phyloP scores from a whole-genome alignment of 306 rosid species.

The Cyamopsis tetragonoloba region DNA sequence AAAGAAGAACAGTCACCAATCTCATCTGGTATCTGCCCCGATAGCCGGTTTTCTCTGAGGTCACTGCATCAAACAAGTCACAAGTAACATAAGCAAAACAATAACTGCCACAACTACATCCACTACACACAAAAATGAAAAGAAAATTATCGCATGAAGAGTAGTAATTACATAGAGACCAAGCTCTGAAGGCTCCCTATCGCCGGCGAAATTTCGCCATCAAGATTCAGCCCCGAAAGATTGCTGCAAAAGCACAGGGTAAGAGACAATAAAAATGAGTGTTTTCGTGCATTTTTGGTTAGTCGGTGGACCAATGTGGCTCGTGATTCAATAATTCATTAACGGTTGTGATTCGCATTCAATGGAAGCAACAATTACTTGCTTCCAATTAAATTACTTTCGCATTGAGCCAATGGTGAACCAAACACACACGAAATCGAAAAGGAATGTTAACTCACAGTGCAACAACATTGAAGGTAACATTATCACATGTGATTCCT shows the following conservation, averaged over 20 bases:
- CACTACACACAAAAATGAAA: background rate
- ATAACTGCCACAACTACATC: background rate
- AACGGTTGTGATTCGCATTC: no score
- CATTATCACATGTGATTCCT: constrained; percentile 86
- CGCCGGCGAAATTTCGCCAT: constrained; percentile 89
- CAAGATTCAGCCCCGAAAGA: constrained; percentile 81
- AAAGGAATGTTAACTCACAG: constrained; percentile 76
- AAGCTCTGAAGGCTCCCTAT: constrained; percentile 74
- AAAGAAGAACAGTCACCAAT: constrained; percentile 90
- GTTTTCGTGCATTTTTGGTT: no score
- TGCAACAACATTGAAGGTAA: constrained; percentile 71
- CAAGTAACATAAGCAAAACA: background rate
- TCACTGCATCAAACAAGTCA: constrained; percentile 52
- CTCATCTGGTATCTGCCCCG: constrained; percentile 99
- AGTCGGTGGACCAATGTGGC: no score
- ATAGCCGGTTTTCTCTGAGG: constrained; percentile 62
- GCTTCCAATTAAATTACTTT: no score
- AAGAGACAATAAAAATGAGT: background rate
- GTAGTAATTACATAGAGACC: constrained; percentile 50
- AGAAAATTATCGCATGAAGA: background rate
- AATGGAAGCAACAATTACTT: no score
- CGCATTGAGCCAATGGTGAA: no score
- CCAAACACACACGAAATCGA: no score
- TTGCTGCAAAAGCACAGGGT: constrained; percentile 43
- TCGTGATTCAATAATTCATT: no score